A percentile compares a stretch with the other conserved stretches of the same genome.
phyloP scores from a whole-genome alignment of 768 basidiomycete genomes.

The Aureoboletus auriporus region DNA sequence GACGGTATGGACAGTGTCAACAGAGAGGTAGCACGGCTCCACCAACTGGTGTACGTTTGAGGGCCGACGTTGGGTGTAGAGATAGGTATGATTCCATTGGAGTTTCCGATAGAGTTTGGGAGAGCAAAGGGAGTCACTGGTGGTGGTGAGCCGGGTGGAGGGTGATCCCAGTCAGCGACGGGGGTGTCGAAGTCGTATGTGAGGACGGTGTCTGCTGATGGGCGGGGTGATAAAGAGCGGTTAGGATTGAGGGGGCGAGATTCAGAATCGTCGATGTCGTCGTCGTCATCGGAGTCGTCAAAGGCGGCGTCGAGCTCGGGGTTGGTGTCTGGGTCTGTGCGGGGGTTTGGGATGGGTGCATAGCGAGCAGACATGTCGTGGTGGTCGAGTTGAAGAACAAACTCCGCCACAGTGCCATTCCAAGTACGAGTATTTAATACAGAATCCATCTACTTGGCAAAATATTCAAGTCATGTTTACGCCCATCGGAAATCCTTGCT shows the following conservation, averaged over 20 bases:
- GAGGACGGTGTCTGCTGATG: slow-evolving; percentile 28
- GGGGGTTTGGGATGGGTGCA: slow-evolving; percentile 61
- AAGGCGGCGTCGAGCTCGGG: slow-evolving; percentile 86
- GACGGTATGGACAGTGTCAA: slow-evolving; percentile 47
- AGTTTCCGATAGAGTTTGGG: slow-evolving; percentile 70
- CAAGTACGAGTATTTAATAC: neutral
- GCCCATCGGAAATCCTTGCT: slow-evolving; percentile 24
- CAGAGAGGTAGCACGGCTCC: slow-evolving; percentile 53
- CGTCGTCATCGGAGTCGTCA: slow-evolving; percentile 72
- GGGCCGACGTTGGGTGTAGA: slow-evolving; percentile 32
- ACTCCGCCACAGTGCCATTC: slow-evolving; percentile 8
- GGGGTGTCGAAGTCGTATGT: slow-evolving; percentile 78
- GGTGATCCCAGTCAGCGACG: slow-evolving; percentile 63
- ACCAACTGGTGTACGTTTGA: slow-evolving; percentile 37
- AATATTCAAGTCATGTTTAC: slow-evolving; percentile 4
- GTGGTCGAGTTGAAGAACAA: neutral
- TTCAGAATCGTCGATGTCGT: slow-evolving; percentile 43
- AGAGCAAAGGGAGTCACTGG: slow-evolving; percentile 57
- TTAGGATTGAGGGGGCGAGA: slow-evolving; percentile 50
- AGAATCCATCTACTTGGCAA: neutral
- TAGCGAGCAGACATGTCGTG: slow-evolving; percentile 54
- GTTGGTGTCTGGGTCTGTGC: slow-evolving; percentile 42
- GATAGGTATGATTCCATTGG: slow-evolving; percentile 64
- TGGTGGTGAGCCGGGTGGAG: slow-evolving; percentile 83
- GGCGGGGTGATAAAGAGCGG: slow-evolving; percentile 26